phyloP scores from a whole-genome alignment of 257 asterid species.

The Ajuga chamaepitys region DNA sequence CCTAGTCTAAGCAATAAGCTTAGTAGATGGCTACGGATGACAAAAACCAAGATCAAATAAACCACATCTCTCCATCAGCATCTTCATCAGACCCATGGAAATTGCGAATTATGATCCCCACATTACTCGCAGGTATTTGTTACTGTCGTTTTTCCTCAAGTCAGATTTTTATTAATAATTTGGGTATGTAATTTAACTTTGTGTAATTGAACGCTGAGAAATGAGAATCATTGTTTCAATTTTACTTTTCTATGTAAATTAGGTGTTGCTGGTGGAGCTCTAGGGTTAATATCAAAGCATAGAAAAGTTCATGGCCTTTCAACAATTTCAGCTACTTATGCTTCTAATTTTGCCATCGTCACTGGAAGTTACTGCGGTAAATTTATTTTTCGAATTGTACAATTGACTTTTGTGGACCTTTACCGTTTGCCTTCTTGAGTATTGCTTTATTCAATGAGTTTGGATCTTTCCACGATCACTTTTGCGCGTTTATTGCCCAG shows the following conservation, averaged over 20 bases:
- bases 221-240: background rate
- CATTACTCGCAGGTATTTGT: constrained; percentile 63
- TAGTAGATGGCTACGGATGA: constrained; percentile 29
- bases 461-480: background rate
- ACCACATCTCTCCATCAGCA: constrained; percentile 22
- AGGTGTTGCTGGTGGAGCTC: constrained; percentile 87
- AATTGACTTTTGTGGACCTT: background rate
- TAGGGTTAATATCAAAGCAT: constrained; percentile 70
- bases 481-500: background rate
- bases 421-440: background rate
- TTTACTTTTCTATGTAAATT: background rate
- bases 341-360: constrained; percentile 78
- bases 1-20: background rate
- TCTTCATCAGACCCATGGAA: constrained; percentile 42
- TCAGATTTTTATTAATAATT: too few species aligned
- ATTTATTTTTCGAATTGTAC: background rate
- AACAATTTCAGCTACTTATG: constrained; percentile 59
- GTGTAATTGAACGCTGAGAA: too few species aligned
- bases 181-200: too few species aligned
- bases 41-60: constrained; percentile 14
- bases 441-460: background rate
- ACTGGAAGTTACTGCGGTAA: constrained; percentile 91
- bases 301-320: constrained; percentile 57
- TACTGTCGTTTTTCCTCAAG: background rate
- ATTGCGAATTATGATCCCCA: constrained; percentile 62